Conservation (phyloP, 2,329 filamentous ascomycete genomes). For the Dichotomopilus funicola region DNA sequence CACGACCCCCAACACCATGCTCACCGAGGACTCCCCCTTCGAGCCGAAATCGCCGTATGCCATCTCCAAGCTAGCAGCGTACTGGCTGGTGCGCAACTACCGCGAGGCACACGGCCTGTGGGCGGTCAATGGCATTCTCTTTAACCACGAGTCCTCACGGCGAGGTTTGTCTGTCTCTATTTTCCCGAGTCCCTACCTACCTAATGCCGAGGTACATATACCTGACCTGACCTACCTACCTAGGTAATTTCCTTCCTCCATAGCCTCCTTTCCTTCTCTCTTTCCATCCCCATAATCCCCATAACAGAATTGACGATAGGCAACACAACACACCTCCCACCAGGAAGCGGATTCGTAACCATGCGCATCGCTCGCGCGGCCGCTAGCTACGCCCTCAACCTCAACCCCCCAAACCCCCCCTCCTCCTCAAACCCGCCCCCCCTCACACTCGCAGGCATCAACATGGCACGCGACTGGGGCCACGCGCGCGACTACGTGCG, state of each 20-base stretch:
- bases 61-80: not conserved
- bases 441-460: not conserved
- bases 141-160: not conserved
- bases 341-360: not conserved
- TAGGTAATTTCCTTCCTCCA: not conserved
- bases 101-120: not conserved
- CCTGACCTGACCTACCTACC: not conserved
- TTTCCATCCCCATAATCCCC: too few species aligned
- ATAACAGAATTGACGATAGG: not conserved
- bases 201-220: not conserved
- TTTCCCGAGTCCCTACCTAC: not conserved
- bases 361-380: not conserved
- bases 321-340: not conserved
- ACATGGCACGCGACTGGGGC: not conserved
- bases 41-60: not conserved
- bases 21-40: not conserved
- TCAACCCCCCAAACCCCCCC: not conserved
- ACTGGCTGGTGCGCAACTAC: not conserved
- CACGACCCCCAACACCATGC: not conserved
- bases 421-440: not conserved
- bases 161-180: not conserved
- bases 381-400: not conserved
- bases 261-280: too few species aligned
- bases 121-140: not conserved
- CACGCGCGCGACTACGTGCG: not conserved